A percentile compares a stretch with the other conserved stretches of the same genome.
phyloP scores from a whole-genome alignment of 352 stramenopile genomes.

The Pythium guiyangense region DNA sequence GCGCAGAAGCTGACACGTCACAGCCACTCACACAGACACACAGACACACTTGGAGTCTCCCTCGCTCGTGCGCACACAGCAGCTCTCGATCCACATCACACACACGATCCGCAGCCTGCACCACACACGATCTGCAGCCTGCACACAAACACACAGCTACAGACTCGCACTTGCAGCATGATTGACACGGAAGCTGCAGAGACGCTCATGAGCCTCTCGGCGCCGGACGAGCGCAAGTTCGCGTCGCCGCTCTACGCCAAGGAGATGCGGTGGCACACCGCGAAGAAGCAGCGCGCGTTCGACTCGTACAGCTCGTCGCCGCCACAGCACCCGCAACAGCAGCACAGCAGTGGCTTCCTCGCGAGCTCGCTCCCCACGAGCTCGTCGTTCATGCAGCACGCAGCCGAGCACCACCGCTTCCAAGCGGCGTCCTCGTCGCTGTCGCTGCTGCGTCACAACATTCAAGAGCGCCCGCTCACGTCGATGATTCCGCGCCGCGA shows the following conservation, averaged over 20 bases:
- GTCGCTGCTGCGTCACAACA: constrained; percentile 45
- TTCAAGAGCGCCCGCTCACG: constrained; percentile 61
- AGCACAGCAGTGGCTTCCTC: constrained; percentile 20
- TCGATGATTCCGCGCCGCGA: constrained; percentile 54
- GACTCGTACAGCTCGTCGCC: constrained; percentile 7
- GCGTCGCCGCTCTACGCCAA: constrained; percentile 48
- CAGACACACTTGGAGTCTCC: not conserved
- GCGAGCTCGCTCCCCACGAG: constrained; percentile 47
- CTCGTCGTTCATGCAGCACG: constrained; percentile 42
- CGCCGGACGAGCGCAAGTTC: constrained; percentile 65
- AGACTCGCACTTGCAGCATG: constrained; percentile 20
- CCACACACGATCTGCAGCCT: not conserved
- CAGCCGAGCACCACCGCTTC: constrained; percentile 11
- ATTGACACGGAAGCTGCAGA: constrained; percentile 71
- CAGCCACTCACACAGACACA: constrained; percentile 8
- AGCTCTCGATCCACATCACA: not conserved
- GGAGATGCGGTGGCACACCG: constrained; percentile 49
- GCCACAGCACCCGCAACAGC: constrained; percentile 1
- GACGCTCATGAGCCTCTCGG: constrained; percentile 79
- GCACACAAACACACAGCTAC: not conserved
- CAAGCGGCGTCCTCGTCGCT: constrained; percentile 19
- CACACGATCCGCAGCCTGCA: not conserved
- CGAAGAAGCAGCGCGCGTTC: constrained; percentile 18
- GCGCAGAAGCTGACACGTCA: constrained; percentile 13
- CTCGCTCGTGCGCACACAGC: constrained; percentile 1